Base-by-base conservation (phyloP, 768 basidiomycete genomes). In the Antrodiella citrinella region DNA sequence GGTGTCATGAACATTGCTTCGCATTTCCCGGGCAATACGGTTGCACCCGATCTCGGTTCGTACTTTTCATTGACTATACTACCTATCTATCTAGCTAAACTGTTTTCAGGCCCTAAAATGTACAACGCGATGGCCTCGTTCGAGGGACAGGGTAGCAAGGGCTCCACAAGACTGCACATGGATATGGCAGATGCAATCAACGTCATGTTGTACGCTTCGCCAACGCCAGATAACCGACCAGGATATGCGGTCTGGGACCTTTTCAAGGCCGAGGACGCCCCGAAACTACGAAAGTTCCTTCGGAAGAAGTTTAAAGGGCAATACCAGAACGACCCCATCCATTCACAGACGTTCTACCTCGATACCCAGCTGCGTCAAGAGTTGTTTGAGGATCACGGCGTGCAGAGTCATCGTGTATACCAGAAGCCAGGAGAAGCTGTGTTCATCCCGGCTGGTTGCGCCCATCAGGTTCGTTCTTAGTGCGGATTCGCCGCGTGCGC, bases 141-240 rank as follows among this genome's bases (percentile, higher is more conserved):
- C 38, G 82, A 86, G 58, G 63, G 67, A 3, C 63, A 70, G 24
- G 85, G 85, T 3, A 86, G 81, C 60, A 84, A 86, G 58, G 92
- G 93, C 1, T 83, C 89, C 19, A 96, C 93, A 9, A 73, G 89
- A 51, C 67, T 96, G 46, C 94, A 96, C 58, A 91, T 95, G 89
- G 91, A 91, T 65, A 90, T 93, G 80, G 88, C 88, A 0, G 92
- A 93, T 58, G 93, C 94, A 3, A 69, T 96, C 53, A 97, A 97
- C 63, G 77, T 97, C 53, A 89, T 96, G 87, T 57, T 89, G 1
- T 82, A 81, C 61, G 80, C 92, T 7, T 71, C 74, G 44, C 64
- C 70, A 9, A 67, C 60, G 12, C 76, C 86, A 21, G 81, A 85
- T 24, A 75, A 77, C 4, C 65, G 67, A 24, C 76, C 77, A 1